Base-by-base conservation (phyloP, 2,329 filamentous ascomycete species). In the Zasmidium citrigriseum region DNA sequence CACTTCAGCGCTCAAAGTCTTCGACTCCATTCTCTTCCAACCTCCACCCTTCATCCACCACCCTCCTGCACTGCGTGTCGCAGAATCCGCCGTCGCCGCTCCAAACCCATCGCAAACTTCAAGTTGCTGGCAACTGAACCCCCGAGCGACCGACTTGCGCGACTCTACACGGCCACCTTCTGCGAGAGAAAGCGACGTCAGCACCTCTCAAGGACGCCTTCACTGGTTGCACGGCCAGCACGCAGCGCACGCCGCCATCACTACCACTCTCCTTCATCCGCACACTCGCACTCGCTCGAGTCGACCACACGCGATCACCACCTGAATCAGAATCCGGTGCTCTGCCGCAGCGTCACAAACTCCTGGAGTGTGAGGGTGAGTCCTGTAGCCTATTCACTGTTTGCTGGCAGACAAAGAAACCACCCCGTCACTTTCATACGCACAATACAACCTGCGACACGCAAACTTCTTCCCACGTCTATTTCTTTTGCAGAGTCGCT, bases 131-230 rank as follows among this genome's bases (percentile, higher is more conserved):
- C 61, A 62, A 64, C 61, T 63, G 59, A 49, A 57, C 57, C 59
- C n/a, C n/a, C 53, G 21, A 57, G 57, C 65, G 63, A 63, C 44
- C 57, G 60, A 64, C 64, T 52, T 69, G 74, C 72, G 70, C 57
- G 41, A 56, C 16, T n/a, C 16, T 63, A 55, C 54, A 63, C 66
- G 67, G 64, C 65, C 67, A 57, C 57, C 56, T 62, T 68, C 67
- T 69, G 64, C 63, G 68, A 72, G 68, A 68, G 57, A n/a, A n/a
- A 47, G 58, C 61, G 58, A 54, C 53, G 58, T 58, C 54, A 60
- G 46, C 57, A 55, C 50, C 55, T 45, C 55, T 77, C 73, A 70
- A 79, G 80, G 84, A 87, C 80, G 78, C 85, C 84, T 87, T 87
- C 68, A 84, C 79, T 87, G 84, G 84, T 85, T 79, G 52, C 59